These are phyloP conservation scores for Cystobasidium tubakii DNA, from an alignment of 768 basidiomycete genomes.

Conservation along the genomic window DNA sequence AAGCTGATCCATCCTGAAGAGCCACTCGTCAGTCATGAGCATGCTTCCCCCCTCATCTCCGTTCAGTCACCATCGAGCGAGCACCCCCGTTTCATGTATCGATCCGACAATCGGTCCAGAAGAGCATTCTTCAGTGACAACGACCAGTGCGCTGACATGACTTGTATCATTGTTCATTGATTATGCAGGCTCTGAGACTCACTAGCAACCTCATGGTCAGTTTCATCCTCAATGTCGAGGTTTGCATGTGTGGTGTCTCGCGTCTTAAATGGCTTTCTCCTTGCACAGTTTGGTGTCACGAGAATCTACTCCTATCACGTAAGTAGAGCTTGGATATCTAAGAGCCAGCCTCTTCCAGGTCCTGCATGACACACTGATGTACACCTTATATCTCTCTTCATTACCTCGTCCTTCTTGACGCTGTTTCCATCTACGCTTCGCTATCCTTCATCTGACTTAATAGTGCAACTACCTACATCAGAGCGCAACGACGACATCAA, in stretches of 20 bases:
- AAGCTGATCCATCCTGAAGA: conserved; percentile 35
- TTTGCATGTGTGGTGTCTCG: too few species aligned
- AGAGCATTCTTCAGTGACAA: not conserved
- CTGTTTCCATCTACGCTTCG: not conserved
- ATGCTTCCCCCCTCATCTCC: not conserved
- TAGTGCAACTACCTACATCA: conserved; percentile 31
- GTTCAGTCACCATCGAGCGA: not conserved
- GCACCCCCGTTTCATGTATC: not conserved
- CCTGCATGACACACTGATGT: not conserved
- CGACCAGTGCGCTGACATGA: not conserved
- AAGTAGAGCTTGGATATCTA: not conserved
- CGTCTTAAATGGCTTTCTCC: too few species aligned
- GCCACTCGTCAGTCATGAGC: conserved; percentile 12
- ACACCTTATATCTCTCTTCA: not conserved
- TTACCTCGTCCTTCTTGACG: not conserved
- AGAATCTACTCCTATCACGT: conserved; percentile 31
- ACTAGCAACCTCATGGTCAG: conserved; percentile 34
- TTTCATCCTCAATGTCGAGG: too few species aligned
- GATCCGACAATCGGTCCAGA: not conserved
- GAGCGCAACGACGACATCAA: conserved; percentile 19
- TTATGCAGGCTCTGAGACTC: conserved; percentile 22
- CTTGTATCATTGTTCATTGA: not conserved
- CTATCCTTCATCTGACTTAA: not conserved
- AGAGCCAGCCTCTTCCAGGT: too few species aligned
- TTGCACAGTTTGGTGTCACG: conserved; percentile 26